Evolutionary conservation across 192 early-diverging fungal genomes (phyloP).

Genomic region (Coemansia erecta): DNA sequence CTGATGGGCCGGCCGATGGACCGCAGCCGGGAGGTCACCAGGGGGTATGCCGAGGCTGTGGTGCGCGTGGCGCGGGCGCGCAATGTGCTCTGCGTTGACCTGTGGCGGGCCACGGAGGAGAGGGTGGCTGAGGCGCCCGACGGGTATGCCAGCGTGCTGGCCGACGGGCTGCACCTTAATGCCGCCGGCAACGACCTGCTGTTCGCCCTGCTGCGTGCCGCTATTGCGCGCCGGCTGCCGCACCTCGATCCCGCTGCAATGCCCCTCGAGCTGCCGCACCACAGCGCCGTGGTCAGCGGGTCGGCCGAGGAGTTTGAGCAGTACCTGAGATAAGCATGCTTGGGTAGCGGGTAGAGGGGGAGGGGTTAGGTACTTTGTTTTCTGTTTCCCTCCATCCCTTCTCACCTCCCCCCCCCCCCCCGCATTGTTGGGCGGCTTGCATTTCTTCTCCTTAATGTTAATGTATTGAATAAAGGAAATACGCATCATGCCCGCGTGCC

Average conservation of each 20-base stretch:
- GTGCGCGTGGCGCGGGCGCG: constrained; percentile 4
- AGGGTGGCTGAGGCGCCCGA: background rate
- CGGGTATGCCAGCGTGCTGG: constrained; percentile 18
- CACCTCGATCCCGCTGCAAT: constrained; percentile 27
- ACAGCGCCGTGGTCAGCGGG: background rate
- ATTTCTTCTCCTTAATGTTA: no score
- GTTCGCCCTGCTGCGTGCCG: constrained; percentile 15
- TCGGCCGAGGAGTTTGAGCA: constrained; percentile 2
- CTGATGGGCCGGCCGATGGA: background rate
- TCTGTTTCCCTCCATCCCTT: background rate
- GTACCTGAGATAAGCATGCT: no score
- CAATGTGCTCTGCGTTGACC: constrained; percentile 23
- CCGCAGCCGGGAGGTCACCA: constrained; percentile 4
- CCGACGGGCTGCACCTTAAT: constrained; percentile 41
- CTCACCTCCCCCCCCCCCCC: background rate
- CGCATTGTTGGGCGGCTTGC: no score
- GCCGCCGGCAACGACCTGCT: constrained; percentile 39
- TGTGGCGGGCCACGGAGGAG: constrained; percentile 36
- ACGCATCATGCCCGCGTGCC: no score
- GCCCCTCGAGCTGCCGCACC: constrained; percentile 17
- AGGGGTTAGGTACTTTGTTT: no score
- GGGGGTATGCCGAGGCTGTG: constrained; percentile 21
- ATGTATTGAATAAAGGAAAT: no score
- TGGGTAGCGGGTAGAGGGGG: no score
- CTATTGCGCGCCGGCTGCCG: constrained; percentile 10